phyloP scores from a whole-genome alignment of 2,329 filamentous ascomycete genomes.

The Colletotrichum zoysiae region DNA sequence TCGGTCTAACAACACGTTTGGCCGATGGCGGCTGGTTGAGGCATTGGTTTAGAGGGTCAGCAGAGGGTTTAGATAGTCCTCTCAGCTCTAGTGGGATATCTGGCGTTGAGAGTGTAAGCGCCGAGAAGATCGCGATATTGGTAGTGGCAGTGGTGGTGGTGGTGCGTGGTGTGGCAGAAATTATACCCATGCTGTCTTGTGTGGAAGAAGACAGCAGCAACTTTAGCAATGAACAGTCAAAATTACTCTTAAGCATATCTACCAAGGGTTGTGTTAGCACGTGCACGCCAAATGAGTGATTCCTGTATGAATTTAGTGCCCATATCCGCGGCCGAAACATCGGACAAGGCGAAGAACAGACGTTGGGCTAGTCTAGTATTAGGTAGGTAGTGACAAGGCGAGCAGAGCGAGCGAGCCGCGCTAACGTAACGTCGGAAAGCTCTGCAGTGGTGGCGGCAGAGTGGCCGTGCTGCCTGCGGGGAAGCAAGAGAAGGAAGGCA shows the following conservation, averaged over 20 bases:
- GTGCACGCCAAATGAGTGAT: slow-evolving; percentile 4
- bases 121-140: slow-evolving; percentile 1
- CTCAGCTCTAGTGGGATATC: slow-evolving; percentile 52
- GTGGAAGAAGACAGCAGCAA: slow-evolving; percentile 16
- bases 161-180: slow-evolving; percentile 23
- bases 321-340: slow-evolving; percentile 4
- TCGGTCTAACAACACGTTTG: slow-evolving; percentile 10
- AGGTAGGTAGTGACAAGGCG: neutral
- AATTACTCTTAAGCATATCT: neutral
- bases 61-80: slow-evolving; percentile 66
- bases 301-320: neutral
- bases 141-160: neutral
- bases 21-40: slow-evolving; percentile 27
- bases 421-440: slow-evolving; percentile 16
- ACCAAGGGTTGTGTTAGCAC: neutral
- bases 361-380: slow-evolving; percentile 9
- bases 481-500: slow-evolving; percentile 18
- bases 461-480: slow-evolving; percentile 27
- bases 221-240: slow-evolving; percentile 21
- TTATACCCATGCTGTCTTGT: slow-evolving; percentile 39
- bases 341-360: slow-evolving; percentile 13
- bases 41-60: slow-evolving; percentile 51
- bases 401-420: slow-evolving; percentile 16
- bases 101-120: slow-evolving; percentile 37
- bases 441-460: slow-evolving; percentile 14